Evolutionary conservation across 305 asterid genomes (phyloP).

Genomic region (Salvia sclarea): DNA sequence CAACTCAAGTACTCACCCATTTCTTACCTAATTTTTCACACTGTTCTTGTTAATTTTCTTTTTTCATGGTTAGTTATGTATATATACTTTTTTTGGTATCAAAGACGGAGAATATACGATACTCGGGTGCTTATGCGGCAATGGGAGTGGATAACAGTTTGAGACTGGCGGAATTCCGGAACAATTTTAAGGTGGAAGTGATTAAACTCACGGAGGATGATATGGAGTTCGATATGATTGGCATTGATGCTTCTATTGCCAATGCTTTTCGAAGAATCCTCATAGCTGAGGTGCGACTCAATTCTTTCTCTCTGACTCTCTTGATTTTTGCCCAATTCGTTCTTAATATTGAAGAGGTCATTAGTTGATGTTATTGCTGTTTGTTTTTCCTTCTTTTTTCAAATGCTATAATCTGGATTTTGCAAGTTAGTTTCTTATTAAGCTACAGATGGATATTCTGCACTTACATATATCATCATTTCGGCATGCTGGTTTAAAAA

Average conservation of each 20-base stretch:
- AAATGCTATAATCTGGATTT: background rate
- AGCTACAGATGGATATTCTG: conserved; percentile 9
- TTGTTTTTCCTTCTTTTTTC: too few relatives aligned
- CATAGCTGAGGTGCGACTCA: conserved; percentile 66
- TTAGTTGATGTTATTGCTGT: too few relatives aligned
- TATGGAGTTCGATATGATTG: conserved; percentile 85
- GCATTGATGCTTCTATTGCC: conserved; percentile 83
- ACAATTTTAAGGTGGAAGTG: conserved; percentile 66
- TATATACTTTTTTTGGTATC: background rate
- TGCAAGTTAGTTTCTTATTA: background rate
- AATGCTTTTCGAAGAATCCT: conserved; percentile 93
- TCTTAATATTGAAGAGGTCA: background rate
- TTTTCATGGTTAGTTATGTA: background rate
- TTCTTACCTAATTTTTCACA: background rate
- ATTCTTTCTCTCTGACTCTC: too few relatives aligned
- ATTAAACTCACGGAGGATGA: conserved; percentile 56
- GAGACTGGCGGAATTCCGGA: conserved; percentile 58
- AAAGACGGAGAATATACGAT: conserved; percentile 71
- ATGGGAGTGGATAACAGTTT: conserved; percentile 88
- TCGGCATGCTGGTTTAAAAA: background rate
- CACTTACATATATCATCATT: background rate
- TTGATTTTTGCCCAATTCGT: background rate
- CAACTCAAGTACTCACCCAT: conserved; percentile 55
- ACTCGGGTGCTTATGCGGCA: conserved; percentile 78
- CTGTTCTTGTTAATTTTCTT: background rate